These are phyloP conservation scores for Phytophthora pisi DNA, from an alignment of 352 stramenopile species.

Conservation along the genomic window DNA sequence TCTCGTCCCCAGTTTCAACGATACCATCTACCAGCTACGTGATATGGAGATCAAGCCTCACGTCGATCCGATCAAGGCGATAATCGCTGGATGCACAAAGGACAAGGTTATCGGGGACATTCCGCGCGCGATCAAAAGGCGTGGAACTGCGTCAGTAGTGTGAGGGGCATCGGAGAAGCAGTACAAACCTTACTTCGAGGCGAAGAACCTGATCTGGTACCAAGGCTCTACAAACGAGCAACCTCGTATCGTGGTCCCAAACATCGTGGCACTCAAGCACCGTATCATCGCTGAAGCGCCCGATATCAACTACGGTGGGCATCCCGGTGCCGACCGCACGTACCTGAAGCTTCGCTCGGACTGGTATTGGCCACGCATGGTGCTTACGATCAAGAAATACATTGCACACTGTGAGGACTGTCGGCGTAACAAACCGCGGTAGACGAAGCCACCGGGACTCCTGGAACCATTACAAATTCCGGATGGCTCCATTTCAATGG, in stretches of 20 bases:
- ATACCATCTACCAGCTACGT: not conserved
- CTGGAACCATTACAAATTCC: conserved; percentile 12
- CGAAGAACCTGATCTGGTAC: not conserved
- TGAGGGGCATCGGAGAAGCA: not conserved
- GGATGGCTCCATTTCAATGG: conserved; percentile 8
- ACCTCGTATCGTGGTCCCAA: not conserved
- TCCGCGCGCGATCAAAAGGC: not conserved
- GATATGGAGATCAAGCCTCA: not conserved
- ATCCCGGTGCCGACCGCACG: not conserved
- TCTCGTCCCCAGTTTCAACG: not conserved
- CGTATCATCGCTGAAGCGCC: conserved; percentile 11
- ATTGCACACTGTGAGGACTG: conserved; percentile 15
- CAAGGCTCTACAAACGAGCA: not conserved
- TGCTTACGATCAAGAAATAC: conserved; percentile 3
- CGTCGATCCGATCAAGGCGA: not conserved
- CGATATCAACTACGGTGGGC: not conserved
- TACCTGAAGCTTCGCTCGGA: conserved; percentile 7
- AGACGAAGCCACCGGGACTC: conserved; percentile 4
- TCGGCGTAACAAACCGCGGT: conserved; percentile 6
- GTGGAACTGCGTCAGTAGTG: not conserved
- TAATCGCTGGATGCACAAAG: not conserved
- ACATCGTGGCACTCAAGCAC: conserved; percentile 1
- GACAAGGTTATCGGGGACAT: not conserved
- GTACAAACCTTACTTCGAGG: not conserved
- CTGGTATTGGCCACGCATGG: conserved; percentile 10